Conservation (phyloP, 108 stramenopile genomes). For the Thalassiosira profunda region DNA sequence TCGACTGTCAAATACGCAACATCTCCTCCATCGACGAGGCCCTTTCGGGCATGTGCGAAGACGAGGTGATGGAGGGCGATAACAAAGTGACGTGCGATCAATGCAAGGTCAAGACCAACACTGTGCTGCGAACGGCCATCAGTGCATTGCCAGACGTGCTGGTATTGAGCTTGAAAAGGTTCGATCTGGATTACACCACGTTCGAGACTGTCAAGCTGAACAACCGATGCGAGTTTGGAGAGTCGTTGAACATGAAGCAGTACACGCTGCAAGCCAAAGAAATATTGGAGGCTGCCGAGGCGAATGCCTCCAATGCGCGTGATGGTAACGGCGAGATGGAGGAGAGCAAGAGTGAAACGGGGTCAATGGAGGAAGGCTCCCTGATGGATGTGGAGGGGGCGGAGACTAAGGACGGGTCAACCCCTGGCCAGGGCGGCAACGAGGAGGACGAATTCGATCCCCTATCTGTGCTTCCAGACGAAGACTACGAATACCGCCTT, state of each 20-base stretch:
- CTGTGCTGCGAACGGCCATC: conserved; percentile 89
- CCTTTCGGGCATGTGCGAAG: conserved; percentile 90
- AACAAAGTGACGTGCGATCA: conserved; percentile 96
- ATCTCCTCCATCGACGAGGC: conserved; percentile 94
- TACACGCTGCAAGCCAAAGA: conserved; percentile 96
- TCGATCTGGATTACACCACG: conserved; percentile 97
- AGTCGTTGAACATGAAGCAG: conserved; percentile 94
- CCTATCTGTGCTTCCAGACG: conserved; percentile 64
- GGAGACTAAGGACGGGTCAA: no score
- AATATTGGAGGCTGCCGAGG: conserved; percentile 55
- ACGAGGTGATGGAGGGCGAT: conserved; percentile 98
- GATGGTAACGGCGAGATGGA: no score
- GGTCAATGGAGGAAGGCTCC: no score
- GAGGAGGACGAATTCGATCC: conserved; percentile 46
- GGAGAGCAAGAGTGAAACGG: conserved; percentile 42
- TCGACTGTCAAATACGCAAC: conserved; percentile 95
- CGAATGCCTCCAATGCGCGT: no score
- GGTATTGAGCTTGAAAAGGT: conserved; percentile 95
- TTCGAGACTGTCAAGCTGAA: conserved; percentile 99
- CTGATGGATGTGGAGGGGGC: conserved; percentile 53
- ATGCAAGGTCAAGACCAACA: conserved; percentile 96
- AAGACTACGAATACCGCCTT: conserved; percentile 94
- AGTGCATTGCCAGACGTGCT: conserved; percentile 93
- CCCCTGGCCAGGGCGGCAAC: no score
- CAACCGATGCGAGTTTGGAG: conserved; percentile 94